Percentiles rank a stretch among this genome's conserved stretches.
Conservation (phyloP, 768 basidiomycete genomes). For the Collybiopsis confluens region DNA sequence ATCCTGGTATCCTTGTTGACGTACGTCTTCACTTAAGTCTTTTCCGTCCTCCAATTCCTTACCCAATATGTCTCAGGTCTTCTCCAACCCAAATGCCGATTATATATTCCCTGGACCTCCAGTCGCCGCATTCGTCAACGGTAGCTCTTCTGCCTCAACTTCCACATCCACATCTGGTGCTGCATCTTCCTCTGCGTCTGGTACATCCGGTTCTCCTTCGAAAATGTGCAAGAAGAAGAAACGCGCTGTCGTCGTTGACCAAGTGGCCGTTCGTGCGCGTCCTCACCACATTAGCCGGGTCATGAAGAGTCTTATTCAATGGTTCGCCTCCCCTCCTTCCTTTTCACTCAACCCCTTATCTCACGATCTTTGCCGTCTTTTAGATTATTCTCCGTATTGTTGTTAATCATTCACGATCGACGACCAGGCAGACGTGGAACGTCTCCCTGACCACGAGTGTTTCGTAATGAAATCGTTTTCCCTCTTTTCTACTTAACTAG, state of each 20-base stretch:
- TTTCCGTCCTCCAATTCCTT: not conserved
- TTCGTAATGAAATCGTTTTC: not conserved
- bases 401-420: not conserved
- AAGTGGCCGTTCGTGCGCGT: not conserved
- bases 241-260: not conserved
- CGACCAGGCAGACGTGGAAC: not conserved
- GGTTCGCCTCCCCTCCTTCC: not conserved
- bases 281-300: not conserved
- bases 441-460: not conserved
- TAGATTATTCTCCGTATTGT: too few relatives aligned
- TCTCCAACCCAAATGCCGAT: not conserved
- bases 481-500: not conserved
- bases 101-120: slow-evolving; percentile 6
- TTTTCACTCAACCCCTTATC: too few relatives aligned
- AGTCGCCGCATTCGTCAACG: slow-evolving; percentile 1
- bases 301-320: slow-evolving; percentile 2
- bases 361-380: too few relatives aligned
- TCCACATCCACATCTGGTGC: not conserved
- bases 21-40: slow-evolving; percentile 1
- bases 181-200: not conserved
- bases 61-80: not conserved
- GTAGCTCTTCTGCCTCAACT: not conserved
- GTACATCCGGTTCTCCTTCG: not conserved
- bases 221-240: not conserved
- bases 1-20: slow-evolving; percentile 31